Percentiles rank a stretch among this genome's conserved stretches.
Conservation (phyloP, 768 basidiomycete genomes). For the Pisolithus microcarpus region DNA sequence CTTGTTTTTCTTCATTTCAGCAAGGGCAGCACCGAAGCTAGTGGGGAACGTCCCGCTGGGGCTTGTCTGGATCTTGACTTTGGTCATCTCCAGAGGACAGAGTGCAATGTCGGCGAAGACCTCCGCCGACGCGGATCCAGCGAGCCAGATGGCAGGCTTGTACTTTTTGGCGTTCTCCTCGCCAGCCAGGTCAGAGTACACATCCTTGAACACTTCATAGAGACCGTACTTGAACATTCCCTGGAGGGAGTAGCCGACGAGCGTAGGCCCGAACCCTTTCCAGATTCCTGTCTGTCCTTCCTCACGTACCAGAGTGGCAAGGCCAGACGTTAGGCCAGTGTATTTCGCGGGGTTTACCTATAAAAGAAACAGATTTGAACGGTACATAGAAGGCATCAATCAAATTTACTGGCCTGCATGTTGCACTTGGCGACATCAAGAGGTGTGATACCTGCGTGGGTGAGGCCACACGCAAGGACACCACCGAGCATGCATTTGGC, state of each 20-base stretch:
- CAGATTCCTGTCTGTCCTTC: conserved; percentile 83
- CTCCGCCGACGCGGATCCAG: conserved; percentile 89
- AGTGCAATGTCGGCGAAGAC: conserved; percentile 95
- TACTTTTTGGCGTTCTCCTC: conserved; percentile 73
- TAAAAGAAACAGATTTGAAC: not conserved
- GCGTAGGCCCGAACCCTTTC: conserved; percentile 92
- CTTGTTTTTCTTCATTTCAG: conserved; percentile 61
- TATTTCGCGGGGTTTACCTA: conserved; percentile 76
- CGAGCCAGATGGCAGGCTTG: conserved; percentile 90
- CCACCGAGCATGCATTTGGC: conserved; percentile 85
- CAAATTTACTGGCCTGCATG: conserved; percentile 60
- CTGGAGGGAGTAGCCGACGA: conserved; percentile 90
- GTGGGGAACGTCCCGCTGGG: conserved; percentile 70
- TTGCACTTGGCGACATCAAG: conserved; percentile 88
- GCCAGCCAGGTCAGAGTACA: conserved; percentile 83
- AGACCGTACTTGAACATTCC: conserved; percentile 99
- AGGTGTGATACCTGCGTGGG: conserved; percentile 82
- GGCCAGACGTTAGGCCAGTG: conserved; percentile 53
- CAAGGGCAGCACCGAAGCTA: conserved; percentile 61
- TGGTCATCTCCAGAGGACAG: conserved; percentile 91
- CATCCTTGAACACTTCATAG: conserved; percentile 95
- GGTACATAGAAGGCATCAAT: not conserved
- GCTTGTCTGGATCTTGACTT: conserved; percentile 86
- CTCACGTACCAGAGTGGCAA: conserved; percentile 64
- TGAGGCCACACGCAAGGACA: conserved; percentile 79